Evolutionary conservation across 441 rosid species (phyloP).

Genomic region (Corymbia citriodora): DNA sequence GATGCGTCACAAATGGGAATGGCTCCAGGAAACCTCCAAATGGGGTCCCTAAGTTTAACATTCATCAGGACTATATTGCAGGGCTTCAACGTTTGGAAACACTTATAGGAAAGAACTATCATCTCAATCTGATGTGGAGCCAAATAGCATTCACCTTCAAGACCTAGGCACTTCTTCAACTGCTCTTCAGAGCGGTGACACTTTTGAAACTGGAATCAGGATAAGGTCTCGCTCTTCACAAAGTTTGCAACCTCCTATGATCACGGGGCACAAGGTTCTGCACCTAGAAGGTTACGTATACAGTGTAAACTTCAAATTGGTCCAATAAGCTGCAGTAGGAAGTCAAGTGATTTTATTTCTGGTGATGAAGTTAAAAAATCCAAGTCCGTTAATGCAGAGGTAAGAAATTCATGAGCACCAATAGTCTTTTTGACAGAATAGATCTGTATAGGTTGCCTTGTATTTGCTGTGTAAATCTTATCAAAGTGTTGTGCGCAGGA

Average conservation of each 20-base stretch:
- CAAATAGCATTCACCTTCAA: neutral
- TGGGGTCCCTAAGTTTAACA: neutral
- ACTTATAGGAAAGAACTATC: neutral
- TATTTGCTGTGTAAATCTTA: neutral
- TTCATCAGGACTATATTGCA: neutral
- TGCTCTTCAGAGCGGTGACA: slow-evolving; percentile 12
- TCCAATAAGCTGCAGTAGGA: slow-evolving; percentile 1
- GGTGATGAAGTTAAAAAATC: slow-evolving; percentile 12
- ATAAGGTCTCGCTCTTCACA: slow-evolving; percentile 32
- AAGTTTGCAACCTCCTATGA: slow-evolving; percentile 1
- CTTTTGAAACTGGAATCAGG: slow-evolving; percentile 36
- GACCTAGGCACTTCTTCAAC: slow-evolving; percentile 4
- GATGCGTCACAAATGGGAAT: neutral
- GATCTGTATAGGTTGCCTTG: slow-evolving; percentile 1
- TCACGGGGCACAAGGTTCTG: slow-evolving; percentile 41
- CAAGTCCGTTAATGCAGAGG: slow-evolving; percentile 31
- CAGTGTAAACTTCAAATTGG: slow-evolving; percentile 34
- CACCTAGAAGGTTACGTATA: slow-evolving; percentile 55
- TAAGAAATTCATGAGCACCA: slow-evolving; percentile 18
- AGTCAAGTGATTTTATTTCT: slow-evolving; percentile 4
- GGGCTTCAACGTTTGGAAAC: neutral
- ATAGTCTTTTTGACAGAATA: slow-evolving; percentile 1
- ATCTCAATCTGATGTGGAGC: slow-evolving; percentile 9
- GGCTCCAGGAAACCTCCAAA: neutral
- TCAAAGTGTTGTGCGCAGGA: slow-evolving; percentile 27